Conservation (phyloP, 73 alveolate species). For the Paramecium tetraurelia region DNA sequence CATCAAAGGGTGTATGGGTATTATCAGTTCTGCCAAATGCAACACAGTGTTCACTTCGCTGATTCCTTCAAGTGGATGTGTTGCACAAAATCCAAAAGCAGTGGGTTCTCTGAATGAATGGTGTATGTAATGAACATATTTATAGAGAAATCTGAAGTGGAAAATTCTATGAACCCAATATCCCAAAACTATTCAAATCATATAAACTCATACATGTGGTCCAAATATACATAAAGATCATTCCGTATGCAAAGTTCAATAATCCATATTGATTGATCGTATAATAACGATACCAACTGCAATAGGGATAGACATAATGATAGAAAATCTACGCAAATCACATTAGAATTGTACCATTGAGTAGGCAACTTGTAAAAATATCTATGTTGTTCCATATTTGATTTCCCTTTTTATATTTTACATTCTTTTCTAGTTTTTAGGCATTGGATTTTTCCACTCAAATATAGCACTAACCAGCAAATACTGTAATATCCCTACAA, state of each 20-base stretch:
- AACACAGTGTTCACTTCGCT: background rate
- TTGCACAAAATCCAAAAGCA: conserved; percentile 1
- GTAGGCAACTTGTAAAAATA: background rate
- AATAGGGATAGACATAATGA: conserved; percentile 24
- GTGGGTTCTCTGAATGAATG: conserved; percentile 38
- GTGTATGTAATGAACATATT: background rate
- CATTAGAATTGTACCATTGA: background rate
- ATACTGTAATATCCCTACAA: background rate
- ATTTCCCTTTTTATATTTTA: background rate
- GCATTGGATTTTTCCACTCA: conserved; percentile 38
- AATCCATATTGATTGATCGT: background rate
- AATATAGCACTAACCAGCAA: background rate
- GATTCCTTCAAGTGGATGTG: conserved; percentile 47
- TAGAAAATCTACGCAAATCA: background rate
- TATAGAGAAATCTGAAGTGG: background rate
- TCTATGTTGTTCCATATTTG: background rate
- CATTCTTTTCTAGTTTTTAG: background rate
- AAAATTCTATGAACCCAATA: conserved; percentile 27
- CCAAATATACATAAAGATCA: background rate
- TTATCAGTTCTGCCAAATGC: conserved; percentile 12
- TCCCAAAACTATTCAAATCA: background rate
- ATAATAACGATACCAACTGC: background rate
- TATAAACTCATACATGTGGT: background rate
- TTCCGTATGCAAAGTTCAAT: background rate
- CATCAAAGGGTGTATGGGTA: conserved; percentile 21